Base-by-base conservation (phyloP, 805 yeast species). In the Vanderwaltozyma tropicalis region DNA sequence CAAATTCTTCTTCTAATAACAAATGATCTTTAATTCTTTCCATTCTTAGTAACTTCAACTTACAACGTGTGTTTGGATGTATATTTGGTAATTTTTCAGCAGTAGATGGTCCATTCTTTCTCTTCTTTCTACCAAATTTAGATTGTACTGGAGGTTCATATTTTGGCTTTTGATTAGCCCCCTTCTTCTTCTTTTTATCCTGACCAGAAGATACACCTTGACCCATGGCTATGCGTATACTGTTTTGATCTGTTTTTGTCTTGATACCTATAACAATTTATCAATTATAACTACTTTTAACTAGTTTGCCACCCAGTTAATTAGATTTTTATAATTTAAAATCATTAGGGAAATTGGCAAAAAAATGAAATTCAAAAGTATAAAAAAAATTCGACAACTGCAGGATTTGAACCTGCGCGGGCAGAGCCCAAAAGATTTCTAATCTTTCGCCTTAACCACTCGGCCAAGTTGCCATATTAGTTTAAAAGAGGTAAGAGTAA, bases 131-230 rank as follows among this genome's bases (percentile, higher is more conserved):
- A 40, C 95, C 95, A 53, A 86, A 82, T 48, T 88, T 78, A 6
- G 95, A 80, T 63, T 89, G 94, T 43, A 89, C 96, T 13, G 98
- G 98, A 26, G 98, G 97, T 64, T 92, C 98, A 63, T 89, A 92
- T 69, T 88, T 89, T 55, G 96, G 97, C 64, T 89, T 88, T 53
- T 83, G 84, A 48, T 79, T 77, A 66, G 79, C 79, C 45, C 72
- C 77, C 50, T 74, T 78, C 60, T 76, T 76, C 62, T 68, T 69
- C 59, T 68, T 50, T 35, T 50, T 52, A 42, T 53, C 54, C 40
- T 57, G 56, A 27, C 59, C 53, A 26, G 58, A 46, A 27, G 64
- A 60, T 24, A 54, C 59, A 32, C 62, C 63, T 55, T 60, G 64
- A 41, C 64, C 64, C 64, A 57, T 57, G 15, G 18, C 28, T 19